Conservation (phyloP, 768 basidiomycete genomes). For the Auricularia sp. region DNA sequence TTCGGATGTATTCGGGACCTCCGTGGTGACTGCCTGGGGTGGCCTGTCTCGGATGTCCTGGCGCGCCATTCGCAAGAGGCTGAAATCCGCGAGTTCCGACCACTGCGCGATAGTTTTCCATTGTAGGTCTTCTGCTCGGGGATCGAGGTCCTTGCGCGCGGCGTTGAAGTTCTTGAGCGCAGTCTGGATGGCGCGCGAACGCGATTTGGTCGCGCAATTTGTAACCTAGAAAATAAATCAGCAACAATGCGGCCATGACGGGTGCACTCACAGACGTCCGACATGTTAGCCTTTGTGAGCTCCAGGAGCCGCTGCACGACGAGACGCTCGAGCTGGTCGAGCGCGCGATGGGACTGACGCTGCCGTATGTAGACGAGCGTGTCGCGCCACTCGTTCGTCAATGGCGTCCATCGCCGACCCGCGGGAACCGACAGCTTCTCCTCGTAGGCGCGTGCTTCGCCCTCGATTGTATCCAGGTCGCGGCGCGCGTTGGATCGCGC, state of each 20-base stretch:
- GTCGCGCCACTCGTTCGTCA: neutral
- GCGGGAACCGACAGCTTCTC: neutral
- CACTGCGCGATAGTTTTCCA: neutral
- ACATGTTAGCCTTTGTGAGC: slow-evolving; percentile 18
- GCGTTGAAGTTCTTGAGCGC: slow-evolving; percentile 25
- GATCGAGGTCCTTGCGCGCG: slow-evolving; percentile 13
- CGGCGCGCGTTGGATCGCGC: too few relatives aligned
- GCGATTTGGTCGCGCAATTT: slow-evolving; percentile 24
- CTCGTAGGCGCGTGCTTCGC: neutral
- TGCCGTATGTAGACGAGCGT: neutral
- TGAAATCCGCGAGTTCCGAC: slow-evolving; percentile 18
- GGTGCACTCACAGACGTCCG: slow-evolving; percentile 13
- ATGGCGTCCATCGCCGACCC: neutral
- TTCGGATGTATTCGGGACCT: too few relatives aligned
- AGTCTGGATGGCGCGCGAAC: slow-evolving; percentile 21
- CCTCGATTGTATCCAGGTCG: neutral
- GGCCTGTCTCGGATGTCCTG: slow-evolving; percentile 14
- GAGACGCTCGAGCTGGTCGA: slow-evolving; percentile 21
- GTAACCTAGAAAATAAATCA: too few relatives aligned
- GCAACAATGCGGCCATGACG: too few relatives aligned
- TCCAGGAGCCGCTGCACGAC: slow-evolving; percentile 23
- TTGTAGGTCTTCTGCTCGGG: neutral
- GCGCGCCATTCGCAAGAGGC: slow-evolving; percentile 18
- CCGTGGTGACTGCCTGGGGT: too few relatives aligned
- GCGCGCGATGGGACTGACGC: slow-evolving; percentile 13